Evolutionary conservation across 371 early-diverging fungal species (phyloP).

Genomic region (Cokeromyces recurvatus): DNA sequence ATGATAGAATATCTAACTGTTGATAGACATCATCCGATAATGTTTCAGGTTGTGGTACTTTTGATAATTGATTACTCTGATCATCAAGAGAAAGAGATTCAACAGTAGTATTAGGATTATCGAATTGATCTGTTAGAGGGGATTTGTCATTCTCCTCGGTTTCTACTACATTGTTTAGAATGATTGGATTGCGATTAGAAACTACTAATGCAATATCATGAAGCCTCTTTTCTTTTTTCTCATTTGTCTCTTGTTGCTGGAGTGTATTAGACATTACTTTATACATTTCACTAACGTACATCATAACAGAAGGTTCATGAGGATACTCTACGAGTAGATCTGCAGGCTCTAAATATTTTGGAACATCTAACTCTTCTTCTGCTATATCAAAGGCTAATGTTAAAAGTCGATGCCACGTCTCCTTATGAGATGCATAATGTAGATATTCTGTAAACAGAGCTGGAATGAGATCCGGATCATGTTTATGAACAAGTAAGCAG

Average conservation of each 20-base stretch:
- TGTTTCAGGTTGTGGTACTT: neutral
- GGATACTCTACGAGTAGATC: conserved; percentile 38
- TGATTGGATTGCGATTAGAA: too few species aligned
- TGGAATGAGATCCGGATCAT: conserved; percentile 59
- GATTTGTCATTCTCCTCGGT: neutral
- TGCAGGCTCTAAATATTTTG: conserved; percentile 35
- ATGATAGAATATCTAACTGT: conserved; percentile 8
- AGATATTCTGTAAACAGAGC: conserved; percentile 40
- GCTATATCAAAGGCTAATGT: conserved; percentile 30
- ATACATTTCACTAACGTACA: conserved; percentile 43
- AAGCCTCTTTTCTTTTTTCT: conserved; percentile 4
- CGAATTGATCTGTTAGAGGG: neutral
- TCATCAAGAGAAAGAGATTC: neutral
- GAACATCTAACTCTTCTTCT: conserved; percentile 27
- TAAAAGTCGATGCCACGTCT: conserved; percentile 26
- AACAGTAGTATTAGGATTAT: conserved; percentile 1
- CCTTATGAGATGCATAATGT: conserved; percentile 12
- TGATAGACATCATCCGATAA: conserved; percentile 1
- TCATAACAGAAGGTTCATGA: conserved; percentile 47
- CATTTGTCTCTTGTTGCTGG: conserved; percentile 10
- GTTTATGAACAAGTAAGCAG: conserved; percentile 63
- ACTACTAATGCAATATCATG: conserved; percentile 6
- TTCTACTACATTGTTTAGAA: neutral
- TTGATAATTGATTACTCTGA: too few species aligned
- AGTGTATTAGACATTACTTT: conserved; percentile 38